These are phyloP conservation scores for Hemerocallis citrina DNA, from an alignment of 106 monocot species.

Conservation along the genomic window DNA sequence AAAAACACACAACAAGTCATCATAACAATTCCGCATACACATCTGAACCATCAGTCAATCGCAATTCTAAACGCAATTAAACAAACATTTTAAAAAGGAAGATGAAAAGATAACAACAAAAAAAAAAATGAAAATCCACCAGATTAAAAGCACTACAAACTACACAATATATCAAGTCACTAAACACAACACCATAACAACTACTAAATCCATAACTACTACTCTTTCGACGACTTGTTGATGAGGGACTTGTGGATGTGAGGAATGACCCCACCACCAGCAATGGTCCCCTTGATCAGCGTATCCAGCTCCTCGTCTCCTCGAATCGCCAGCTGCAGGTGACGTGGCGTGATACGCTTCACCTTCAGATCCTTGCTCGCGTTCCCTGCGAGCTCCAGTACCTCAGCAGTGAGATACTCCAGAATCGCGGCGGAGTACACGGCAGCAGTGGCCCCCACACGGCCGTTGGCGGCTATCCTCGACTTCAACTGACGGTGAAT, in stretches of 20 bases:
- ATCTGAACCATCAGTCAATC: no score
- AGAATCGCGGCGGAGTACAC: conserved; percentile 44
- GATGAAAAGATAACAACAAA: no score
- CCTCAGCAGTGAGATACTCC: conserved; percentile 49
- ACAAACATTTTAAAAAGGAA: no score
- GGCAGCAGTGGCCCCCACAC: conserved; percentile 43
- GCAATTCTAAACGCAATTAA: no score
- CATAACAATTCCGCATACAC: no score
- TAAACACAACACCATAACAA: no score
- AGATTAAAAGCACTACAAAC: no score
- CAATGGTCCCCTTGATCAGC: conserved; percentile 55
- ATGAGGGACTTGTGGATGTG: conserved; percentile 63
- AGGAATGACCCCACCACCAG: conserved; percentile 51
- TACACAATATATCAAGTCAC: no score
- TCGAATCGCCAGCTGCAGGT: conserved; percentile 52
- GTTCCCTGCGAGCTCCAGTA: conserved; percentile 50
- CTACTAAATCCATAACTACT: no score
- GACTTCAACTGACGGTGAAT: conserved; percentile 50
- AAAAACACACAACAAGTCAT: no score
- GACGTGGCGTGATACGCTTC: conserved; percentile 48
- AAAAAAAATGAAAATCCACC: no score
- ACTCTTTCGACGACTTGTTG: conserved; percentile 52
- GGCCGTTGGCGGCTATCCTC: conserved; percentile 30
- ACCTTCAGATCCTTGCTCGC: conserved; percentile 59
- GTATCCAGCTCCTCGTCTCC: conserved; percentile 58